Evolutionary conservation across 352 stramenopile species (phyloP).

Genomic region (Phytophthora pistaciae): DNA sequence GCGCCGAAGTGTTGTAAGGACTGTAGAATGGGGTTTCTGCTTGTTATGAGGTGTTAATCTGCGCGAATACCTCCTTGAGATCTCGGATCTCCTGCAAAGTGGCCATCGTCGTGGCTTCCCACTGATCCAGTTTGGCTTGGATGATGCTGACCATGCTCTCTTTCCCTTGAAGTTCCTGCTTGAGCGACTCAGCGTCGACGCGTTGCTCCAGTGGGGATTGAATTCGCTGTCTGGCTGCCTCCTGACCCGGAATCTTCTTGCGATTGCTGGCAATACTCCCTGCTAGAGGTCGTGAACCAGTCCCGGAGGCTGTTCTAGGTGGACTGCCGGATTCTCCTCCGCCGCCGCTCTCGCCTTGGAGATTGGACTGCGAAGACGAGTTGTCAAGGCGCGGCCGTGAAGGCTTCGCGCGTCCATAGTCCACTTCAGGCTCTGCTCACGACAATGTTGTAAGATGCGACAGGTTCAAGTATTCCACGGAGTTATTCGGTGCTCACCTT

Average conservation of each 20-base stretch:
- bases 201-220: slow-evolving; percentile 55
- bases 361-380: slow-evolving; percentile 19
- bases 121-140: slow-evolving; percentile 66
- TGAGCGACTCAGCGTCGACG: slow-evolving; percentile 30
- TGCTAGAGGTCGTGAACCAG: slow-evolving; percentile 36
- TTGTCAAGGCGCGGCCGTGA: slow-evolving; percentile 10
- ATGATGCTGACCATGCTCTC: slow-evolving; percentile 54
- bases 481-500: slow-evolving; percentile 35
- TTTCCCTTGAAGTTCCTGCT: slow-evolving; percentile 49
- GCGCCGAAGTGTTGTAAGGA: slow-evolving; percentile 13
- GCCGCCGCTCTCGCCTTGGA: background rate
- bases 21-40: slow-evolving; percentile 6
- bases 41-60: slow-evolving; percentile 47
- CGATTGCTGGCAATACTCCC: slow-evolving; percentile 74
- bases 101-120: slow-evolving; percentile 69
- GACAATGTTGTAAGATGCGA: slow-evolving; percentile 3
- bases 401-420: slow-evolving; percentile 42
- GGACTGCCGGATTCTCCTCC: slow-evolving; percentile 7
- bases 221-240: slow-evolving; percentile 29
- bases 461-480: background rate
- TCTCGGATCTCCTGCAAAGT: slow-evolving; percentile 79
- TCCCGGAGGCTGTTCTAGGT: slow-evolving; percentile 25
- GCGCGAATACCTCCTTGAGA: slow-evolving; percentile 70
- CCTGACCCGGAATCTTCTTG: slow-evolving; percentile 45
- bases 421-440: slow-evolving; percentile 31